Evolutionary conservation across 2,329 filamentous ascomycete genomes (phyloP).

Genomic region (Aspergillus terreus): DNA sequence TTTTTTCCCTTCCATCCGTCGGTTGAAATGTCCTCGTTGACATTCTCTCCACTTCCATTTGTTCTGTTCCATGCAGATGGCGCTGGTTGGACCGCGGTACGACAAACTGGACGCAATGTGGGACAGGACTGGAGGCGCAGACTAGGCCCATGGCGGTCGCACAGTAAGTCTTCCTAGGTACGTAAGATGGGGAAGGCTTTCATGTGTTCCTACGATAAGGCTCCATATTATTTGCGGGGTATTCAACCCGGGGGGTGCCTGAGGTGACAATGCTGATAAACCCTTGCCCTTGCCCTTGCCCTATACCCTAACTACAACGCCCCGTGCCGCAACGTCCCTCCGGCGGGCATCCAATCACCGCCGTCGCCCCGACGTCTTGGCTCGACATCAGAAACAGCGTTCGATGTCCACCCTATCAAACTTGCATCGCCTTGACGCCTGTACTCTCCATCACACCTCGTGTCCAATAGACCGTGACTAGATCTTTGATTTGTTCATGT

Average conservation of each 20-base stretch:
- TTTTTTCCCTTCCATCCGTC: background rate
- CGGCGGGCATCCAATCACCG: constrained; percentile 10
- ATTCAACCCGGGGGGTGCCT: constrained; percentile 3
- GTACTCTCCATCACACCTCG: background rate
- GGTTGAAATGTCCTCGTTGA: background rate
- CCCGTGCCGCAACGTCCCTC: background rate
- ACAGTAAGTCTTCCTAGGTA: background rate
- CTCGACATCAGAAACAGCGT: background rate
- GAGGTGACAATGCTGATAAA: constrained; percentile 1
- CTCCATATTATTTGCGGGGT: too few species aligned
- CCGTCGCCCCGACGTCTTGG: background rate
- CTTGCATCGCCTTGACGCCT: background rate
- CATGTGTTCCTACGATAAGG: too few species aligned
- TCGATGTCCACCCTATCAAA: background rate
- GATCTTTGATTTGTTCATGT: too few species aligned
- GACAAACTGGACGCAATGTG: background rate
- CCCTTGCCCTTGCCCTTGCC: constrained; percentile 18
- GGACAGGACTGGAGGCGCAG: background rate
- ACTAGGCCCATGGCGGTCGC: background rate
- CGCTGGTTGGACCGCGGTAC: background rate
- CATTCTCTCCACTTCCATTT: background rate
- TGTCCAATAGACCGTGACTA: too few species aligned
- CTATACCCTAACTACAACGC: constrained; percentile 14
- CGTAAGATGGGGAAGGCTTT: background rate
- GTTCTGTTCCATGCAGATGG: background rate